Evolutionary conservation across 805 yeast genomes (phyloP).

Genomic region (Pichia kluyveri): DNA sequence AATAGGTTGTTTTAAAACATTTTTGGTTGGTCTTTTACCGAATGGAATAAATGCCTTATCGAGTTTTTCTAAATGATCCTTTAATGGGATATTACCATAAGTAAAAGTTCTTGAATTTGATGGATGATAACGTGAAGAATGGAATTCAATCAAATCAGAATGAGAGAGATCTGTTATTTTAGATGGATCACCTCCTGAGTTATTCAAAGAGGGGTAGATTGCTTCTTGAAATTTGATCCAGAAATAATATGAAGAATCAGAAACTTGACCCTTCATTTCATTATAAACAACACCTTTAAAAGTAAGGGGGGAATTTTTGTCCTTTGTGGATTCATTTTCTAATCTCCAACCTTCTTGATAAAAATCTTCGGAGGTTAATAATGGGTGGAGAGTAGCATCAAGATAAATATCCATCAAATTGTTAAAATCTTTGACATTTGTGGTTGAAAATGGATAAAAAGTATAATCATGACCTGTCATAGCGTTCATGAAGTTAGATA

Average conservation of each 20-base stretch:
- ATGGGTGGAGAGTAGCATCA: conserved; percentile 79
- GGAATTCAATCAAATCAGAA: conserved; percentile 72
- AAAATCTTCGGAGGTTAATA: conserved; percentile 72
- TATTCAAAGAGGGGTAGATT: conserved; percentile 75
- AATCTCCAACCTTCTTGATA: conserved; percentile 97
- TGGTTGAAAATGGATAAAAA: conserved; percentile 92
- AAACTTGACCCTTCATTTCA: conserved; percentile 97
- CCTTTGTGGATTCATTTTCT: conserved; percentile 57
- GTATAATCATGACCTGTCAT: conserved; percentile 98
- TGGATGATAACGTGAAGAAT: conserved; percentile 73
- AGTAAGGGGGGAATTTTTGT: conserved; percentile 48
- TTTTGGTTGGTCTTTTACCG: conserved; percentile 36
- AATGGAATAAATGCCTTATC: conserved; percentile 41
- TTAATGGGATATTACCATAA: conserved; percentile 70
- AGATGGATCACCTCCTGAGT: conserved; percentile 92
- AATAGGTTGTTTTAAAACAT: conserved; percentile 38
- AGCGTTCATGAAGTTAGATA: conserved; percentile 96
- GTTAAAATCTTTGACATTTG: conserved; percentile 70
- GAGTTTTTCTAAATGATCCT: conserved; percentile 48
- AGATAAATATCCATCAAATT: conserved; percentile 83
- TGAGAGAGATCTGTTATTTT: conserved; percentile 66
- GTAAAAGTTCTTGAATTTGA: conserved; percentile 81
- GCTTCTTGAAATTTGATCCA: conserved; percentile 79
- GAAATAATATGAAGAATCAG: conserved; percentile 77
- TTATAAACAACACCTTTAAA: conserved; percentile 96